phyloP scores from a whole-genome alignment of 208 protist genomes.

The Trypanosoma scelopori region DNA sequence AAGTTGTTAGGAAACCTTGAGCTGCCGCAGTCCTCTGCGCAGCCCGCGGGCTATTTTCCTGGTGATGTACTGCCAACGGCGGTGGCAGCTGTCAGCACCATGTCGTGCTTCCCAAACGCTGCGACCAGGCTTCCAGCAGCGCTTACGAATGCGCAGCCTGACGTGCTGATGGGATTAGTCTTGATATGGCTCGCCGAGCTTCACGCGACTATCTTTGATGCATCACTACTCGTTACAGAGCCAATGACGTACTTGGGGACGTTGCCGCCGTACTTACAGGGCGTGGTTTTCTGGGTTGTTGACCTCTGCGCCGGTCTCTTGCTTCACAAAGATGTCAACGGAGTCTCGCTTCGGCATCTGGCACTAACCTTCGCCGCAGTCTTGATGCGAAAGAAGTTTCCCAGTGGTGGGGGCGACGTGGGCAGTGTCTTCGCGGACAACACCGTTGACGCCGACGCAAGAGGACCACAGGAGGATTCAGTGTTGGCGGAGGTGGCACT shows the following conservation, averaged over 20 bases:
- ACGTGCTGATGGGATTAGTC: conserved; percentile 67
- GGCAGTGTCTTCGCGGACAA: conserved; percentile 24
- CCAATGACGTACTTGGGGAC: conserved; percentile 71
- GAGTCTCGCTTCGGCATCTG: conserved; percentile 55
- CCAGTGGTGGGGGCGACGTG: conserved; percentile 28
- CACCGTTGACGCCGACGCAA: conserved; percentile 12
- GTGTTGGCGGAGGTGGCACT: conserved; percentile 18
- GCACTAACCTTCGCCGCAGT: conserved; percentile 77
- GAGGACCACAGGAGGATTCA: conserved; percentile 2
- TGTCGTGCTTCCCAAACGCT: conserved; percentile 64
- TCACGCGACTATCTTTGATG: conserved; percentile 65
- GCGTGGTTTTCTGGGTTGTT: conserved; percentile 69
- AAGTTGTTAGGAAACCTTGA: conserved; percentile 33
- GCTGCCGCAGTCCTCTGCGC: conserved; percentile 50
- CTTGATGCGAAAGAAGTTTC: conserved; percentile 29
- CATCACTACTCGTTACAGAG: conserved; percentile 60
- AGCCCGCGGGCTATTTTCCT: conserved; percentile 69
- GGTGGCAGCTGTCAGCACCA: conserved; percentile 28
- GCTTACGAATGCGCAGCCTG: conserved; percentile 64
- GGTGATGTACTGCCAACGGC: conserved; percentile 58
- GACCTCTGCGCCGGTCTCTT: conserved; percentile 76
- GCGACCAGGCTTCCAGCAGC: conserved; percentile 57
- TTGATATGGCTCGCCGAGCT: conserved; percentile 74
- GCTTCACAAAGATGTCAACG: conserved; percentile 60
- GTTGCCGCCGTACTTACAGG: conserved; percentile 62